These are phyloP conservation scores for Penicillium arizonense DNA, from an alignment of 495 filamentous ascomycete species.

Conservation along the genomic window DNA sequence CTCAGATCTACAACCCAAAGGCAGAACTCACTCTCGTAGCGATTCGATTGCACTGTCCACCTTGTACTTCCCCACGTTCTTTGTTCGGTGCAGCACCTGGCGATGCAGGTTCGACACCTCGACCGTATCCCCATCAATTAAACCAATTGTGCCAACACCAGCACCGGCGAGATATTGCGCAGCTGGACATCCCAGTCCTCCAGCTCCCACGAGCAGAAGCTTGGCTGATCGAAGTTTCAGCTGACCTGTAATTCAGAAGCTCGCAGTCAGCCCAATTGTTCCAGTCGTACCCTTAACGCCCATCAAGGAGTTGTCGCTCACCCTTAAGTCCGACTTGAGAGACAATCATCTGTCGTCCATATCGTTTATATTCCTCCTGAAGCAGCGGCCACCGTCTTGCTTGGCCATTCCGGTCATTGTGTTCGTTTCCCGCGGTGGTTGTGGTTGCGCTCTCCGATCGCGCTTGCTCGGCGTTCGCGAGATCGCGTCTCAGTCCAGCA, in stretches of 20 bases:
- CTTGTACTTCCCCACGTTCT: conserved; percentile 73
- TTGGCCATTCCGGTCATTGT: background rate
- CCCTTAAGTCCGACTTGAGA: conserved; percentile 79
- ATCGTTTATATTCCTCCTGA: conserved; percentile 73
- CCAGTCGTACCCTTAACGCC: background rate
- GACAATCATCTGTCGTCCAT: conserved; percentile 91
- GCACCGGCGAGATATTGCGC: conserved; percentile 87
- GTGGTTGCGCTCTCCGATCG: conserved; percentile 6
- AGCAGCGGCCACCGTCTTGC: conserved; percentile 59
- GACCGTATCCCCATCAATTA: conserved; percentile 85
- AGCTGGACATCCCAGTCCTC: conserved; percentile 89
- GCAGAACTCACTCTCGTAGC: conserved; percentile 55
- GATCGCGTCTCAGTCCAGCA: conserved; percentile 34
- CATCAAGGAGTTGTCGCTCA: conserved; percentile 20
- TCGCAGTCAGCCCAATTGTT: conserved; percentile 1
- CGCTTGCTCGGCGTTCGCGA: conserved; percentile 31
- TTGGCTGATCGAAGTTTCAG: conserved; percentile 66
- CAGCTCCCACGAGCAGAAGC: conserved; percentile 86
- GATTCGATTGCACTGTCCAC: conserved; percentile 74
- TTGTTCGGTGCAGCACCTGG: conserved; percentile 76
- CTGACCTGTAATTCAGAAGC: conserved; percentile 58
- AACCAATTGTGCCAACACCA: conserved; percentile 77
- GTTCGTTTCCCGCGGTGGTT: background rate
- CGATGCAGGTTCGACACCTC: conserved; percentile 91
- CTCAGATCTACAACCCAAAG: background rate